phyloP scores from a whole-genome alignment of 257 asterid genomes.

The Voacanga thouarsii region DNA sequence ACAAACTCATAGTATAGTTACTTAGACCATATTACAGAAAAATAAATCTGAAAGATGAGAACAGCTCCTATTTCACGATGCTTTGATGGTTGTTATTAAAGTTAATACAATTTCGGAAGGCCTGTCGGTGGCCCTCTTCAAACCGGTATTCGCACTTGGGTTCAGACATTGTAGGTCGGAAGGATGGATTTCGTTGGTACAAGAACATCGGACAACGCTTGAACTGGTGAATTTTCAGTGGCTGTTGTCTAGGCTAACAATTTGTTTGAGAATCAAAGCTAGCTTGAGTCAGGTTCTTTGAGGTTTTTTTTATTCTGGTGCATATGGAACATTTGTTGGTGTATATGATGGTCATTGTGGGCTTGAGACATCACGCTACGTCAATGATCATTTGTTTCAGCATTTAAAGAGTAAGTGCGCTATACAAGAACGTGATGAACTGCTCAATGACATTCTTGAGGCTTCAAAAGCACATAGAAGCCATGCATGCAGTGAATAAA shows the following conservation, averaged over 20 bases:
- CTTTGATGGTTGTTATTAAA: slow-evolving; percentile 20
- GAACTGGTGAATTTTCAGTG: slow-evolving; percentile 50
- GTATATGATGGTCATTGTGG: no score
- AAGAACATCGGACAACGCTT: slow-evolving; percentile 44
- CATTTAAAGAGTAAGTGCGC: slow-evolving; percentile 37
- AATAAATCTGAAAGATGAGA: neutral
- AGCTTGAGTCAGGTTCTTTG: slow-evolving; percentile 50
- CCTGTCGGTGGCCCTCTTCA: slow-evolving; percentile 44
- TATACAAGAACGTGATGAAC: neutral
- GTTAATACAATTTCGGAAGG: no score
- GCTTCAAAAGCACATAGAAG: no score
- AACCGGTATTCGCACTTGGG: slow-evolving; percentile 26
- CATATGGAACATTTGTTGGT: slow-evolving; percentile 47
- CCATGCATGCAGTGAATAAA: no score
- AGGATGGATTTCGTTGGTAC: slow-evolving; percentile 51
- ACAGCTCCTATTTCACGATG: no score
- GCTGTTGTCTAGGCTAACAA: slow-evolving; percentile 54
- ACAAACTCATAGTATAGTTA: neutral
- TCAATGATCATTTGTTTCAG: slow-evolving; percentile 43
- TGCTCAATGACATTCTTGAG: neutral
- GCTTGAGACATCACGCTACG: slow-evolving; percentile 47
- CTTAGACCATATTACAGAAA: slow-evolving; percentile 14
- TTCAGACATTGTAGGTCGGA: slow-evolving; percentile 45
- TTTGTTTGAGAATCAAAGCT: slow-evolving; percentile 54
- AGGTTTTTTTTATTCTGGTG: slow-evolving; percentile 49